Conservation (phyloP, 192 early-diverging fungal genomes). For the Ambispora gerdemannii region DNA sequence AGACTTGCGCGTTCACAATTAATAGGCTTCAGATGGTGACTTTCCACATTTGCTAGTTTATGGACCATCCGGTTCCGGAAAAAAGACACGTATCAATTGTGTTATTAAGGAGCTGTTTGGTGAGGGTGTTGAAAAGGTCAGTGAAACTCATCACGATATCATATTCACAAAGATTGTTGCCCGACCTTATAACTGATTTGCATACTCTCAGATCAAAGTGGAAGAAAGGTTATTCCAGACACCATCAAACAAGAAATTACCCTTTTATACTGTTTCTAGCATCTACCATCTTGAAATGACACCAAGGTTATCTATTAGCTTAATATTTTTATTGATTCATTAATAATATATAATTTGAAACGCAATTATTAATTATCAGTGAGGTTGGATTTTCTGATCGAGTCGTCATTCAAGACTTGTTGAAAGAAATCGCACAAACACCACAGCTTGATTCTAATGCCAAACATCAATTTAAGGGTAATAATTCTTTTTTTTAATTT, state of each 20-base stretch:
- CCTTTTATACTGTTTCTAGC: constrained; percentile 83
- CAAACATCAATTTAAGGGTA: constrained; percentile 85
- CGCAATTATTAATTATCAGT: constrained; percentile 41
- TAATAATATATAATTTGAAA: neutral
- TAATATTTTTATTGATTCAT: neutral
- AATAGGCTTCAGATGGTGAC: constrained; percentile 64
- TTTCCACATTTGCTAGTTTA: constrained; percentile 95
- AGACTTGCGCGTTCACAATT: neutral
- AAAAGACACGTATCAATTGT: constrained; percentile 91
- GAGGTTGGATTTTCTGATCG: constrained; percentile 96
- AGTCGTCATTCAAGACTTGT: constrained; percentile 87
- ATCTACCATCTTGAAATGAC: constrained; percentile 97
- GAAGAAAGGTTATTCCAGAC: constrained; percentile 83
- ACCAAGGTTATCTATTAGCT: constrained; percentile 74
- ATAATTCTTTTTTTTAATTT: too few species aligned
- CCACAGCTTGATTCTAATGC: constrained; percentile 82
- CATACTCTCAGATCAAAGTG: constrained; percentile 73
- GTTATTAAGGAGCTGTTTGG: constrained; percentile 88
- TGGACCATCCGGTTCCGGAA: constrained; percentile 94
- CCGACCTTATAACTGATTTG: neutral
- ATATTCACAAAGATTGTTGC: neutral
- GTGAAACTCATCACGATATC: neutral
- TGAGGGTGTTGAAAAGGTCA: constrained; percentile 81
- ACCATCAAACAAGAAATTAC: constrained; percentile 79
- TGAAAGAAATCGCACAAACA: constrained; percentile 97